phyloP scores from a whole-genome alignment of 805 yeast genomes.

The Teunomyces aglyptinius region DNA sequence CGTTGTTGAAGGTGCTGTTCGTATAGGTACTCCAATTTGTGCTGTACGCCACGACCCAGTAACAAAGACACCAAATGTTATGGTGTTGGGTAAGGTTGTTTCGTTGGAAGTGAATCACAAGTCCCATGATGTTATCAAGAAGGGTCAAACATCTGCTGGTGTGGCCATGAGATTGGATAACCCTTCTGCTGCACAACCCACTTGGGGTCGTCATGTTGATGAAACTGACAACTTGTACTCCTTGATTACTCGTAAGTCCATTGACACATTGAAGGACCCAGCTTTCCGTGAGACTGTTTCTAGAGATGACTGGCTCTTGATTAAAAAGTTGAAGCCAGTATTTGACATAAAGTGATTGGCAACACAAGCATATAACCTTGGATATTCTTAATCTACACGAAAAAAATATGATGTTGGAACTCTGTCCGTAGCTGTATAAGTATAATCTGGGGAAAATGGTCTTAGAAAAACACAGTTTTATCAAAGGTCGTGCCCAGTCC shows the following conservation, averaged over 20 bases:
- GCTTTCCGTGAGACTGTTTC: constrained; percentile 94
- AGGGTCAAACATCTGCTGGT: constrained; percentile 96
- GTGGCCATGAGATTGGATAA: constrained; percentile 97
- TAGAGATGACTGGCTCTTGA: constrained; percentile 92
- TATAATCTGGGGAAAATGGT: background rate
- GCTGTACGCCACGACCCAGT: constrained; percentile 87
- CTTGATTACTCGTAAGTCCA: constrained; percentile 82
- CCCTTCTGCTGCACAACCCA: constrained; percentile 89
- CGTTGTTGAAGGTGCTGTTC: constrained; percentile 84
- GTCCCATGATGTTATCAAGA: constrained; percentile 73
- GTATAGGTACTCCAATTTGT: constrained; percentile 93
- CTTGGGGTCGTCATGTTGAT: constrained; percentile 99
- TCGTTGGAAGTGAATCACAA: constrained; percentile 97
- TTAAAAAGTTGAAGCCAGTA: constrained; percentile 82
- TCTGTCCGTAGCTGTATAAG: no score
- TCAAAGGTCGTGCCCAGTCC: constrained; percentile 3
- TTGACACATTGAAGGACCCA: constrained; percentile 96
- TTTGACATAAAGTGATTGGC: constrained; percentile 68
- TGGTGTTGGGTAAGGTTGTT: constrained; percentile 81
- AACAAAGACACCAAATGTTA: constrained; percentile 68
- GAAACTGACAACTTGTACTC: constrained; percentile 90
- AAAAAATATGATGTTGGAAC: background rate
- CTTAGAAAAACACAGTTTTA: no score
- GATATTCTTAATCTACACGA: background rate
- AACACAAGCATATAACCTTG: background rate